phyloP scores from a whole-genome alignment of 805 yeast species.

The Torulaspora gathmanii region DNA sequence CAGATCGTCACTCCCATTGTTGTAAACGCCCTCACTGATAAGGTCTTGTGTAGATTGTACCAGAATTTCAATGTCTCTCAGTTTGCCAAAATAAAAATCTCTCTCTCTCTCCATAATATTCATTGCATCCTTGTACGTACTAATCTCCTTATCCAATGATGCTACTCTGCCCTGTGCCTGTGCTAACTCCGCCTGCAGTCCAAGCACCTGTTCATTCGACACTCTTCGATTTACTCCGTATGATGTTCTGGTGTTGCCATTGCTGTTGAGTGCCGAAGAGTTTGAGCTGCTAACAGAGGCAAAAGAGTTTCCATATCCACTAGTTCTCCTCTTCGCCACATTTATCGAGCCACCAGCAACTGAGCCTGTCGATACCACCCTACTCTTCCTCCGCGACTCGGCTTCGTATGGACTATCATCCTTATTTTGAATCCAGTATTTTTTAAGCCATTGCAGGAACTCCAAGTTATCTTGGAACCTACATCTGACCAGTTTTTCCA shows the following conservation, averaged over 20 bases:
- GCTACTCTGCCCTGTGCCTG: constrained; percentile 42
- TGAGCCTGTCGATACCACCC: constrained; percentile 18
- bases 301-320: constrained; percentile 5
- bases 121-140: constrained; percentile 53
- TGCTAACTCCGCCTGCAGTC: constrained; percentile 43
- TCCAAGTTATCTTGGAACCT: constrained; percentile 91
- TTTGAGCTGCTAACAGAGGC: constrained; percentile 3
- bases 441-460: constrained; percentile 87
- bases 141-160: constrained; percentile 41
- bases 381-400: constrained; percentile 46
- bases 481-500: constrained; percentile 78
- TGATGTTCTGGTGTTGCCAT: constrained; percentile 25
- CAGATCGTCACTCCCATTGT: constrained; percentile 31
- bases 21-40: constrained; percentile 41
- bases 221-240: constrained; percentile 22
- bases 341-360: constrained; percentile 15
- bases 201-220: constrained; percentile 29
- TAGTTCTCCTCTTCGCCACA: constrained; percentile 27
- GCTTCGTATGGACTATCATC: constrained; percentile 73
- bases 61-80: constrained; percentile 81
- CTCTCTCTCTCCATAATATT: constrained; percentile 76
- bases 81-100: constrained; percentile 82
- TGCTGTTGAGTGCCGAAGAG: background rate
- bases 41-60: constrained; percentile 60
- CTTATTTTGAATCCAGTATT: constrained; percentile 72